Evolutionary conservation across 192 early-diverging fungal genomes (phyloP), one percentile per base, ranked within the genome.

Genomic region (Gorgonomyces haynaldii): DNA sequence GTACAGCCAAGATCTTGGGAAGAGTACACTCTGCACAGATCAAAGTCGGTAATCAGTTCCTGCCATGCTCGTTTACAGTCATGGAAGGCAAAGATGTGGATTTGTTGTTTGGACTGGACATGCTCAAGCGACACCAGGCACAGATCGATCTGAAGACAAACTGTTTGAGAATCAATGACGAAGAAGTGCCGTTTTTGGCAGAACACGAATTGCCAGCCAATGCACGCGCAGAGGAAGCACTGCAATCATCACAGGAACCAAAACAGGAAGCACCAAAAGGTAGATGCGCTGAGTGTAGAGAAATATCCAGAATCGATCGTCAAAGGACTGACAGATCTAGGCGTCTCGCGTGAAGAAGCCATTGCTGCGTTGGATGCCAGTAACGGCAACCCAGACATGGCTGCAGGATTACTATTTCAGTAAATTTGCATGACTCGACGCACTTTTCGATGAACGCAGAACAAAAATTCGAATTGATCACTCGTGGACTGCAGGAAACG

Each of bases 1-100:
- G 95, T 23, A 88, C 81, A 1, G 91, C 89, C n/a, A 96, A 91
- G 57, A 96, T 96, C 50, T 56, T 94, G 3, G 95, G 95, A n/a
- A 76, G 92, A 13, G 79, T 98, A 24, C 95, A 98, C 57, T 78
- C 72, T 25, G 85, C 90, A 2, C 79, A 83, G 40, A 78, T 98
- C 66, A 81, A 81, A 45, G 57, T 98, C 8, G 87, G 86, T 12
- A 69, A 71, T 35, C 73, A 85, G 42, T 80, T 72, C 47, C 66
- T 98, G 30, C 69, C 79, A 6, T 92, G 90, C 60, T 87, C 87
- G 6, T 91, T 98, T 36, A 88, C 84, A 1, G 84, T 96, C 28
- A 87, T 98, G 74, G 89, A 96, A 66, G 86, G 85, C 7, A 87
- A 85, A 26, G 85, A 85, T 12, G 80, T 89, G 4, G 89, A 90